These are phyloP conservation scores for Cytospora mali DNA, from an alignment of 2,329 filamentous ascomycete genomes.

Conservation along the genomic window DNA sequence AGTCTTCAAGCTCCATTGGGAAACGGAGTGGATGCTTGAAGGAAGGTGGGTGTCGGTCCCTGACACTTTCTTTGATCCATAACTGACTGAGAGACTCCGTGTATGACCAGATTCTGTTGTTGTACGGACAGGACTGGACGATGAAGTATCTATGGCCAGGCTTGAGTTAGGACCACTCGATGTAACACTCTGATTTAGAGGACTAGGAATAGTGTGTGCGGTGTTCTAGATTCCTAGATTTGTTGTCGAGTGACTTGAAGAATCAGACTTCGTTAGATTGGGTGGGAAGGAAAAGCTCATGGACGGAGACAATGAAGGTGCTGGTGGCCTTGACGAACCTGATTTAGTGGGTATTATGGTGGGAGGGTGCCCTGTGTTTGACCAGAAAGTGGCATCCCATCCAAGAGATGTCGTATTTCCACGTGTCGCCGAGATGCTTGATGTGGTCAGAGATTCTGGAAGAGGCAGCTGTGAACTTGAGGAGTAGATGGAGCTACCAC, in stretches of 20 bases:
- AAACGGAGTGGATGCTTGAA: background rate
- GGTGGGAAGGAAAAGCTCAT: background rate
- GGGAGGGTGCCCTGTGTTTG: background rate
- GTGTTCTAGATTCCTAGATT: too few relatives aligned
- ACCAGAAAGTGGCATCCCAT: background rate
- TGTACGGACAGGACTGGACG: too few relatives aligned
- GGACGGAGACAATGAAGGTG: background rate
- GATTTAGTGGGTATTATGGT: background rate
- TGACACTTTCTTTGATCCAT: background rate
- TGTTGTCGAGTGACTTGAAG: too few relatives aligned
- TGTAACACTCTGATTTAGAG: too few relatives aligned
- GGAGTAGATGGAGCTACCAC: too few relatives aligned
- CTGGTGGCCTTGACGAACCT: background rate
- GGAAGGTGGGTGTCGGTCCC: too few relatives aligned
- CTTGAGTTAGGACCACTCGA: too few relatives aligned
- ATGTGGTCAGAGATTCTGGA: background rate
- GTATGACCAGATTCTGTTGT: too few relatives aligned
- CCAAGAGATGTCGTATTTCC: background rate
- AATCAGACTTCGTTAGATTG: background rate
- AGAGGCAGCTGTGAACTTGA: too few relatives aligned
- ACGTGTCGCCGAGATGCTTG: background rate
- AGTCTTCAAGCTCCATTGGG: background rate
- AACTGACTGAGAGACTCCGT: background rate
- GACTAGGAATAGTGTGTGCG: too few relatives aligned
- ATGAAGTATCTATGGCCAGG: too few relatives aligned